Evolutionary conservation across 805 yeast species (phyloP).

Genomic region (Metschnikowia matae): DNA sequence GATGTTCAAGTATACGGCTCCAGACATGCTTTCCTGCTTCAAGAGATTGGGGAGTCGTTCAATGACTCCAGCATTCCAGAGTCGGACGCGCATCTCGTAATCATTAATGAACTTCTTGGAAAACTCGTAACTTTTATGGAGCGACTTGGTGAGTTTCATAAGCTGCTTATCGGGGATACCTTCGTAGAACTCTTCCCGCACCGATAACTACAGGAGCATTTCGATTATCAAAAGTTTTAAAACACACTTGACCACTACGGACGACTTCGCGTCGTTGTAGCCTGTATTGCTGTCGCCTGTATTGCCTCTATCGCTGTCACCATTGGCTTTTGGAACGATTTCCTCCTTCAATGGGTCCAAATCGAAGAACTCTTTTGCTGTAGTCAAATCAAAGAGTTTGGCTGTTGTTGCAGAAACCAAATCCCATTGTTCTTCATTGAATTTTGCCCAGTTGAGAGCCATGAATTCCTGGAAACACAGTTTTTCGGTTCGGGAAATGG

Average conservation of each 20-base stretch:
- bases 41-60: conserved; percentile 87
- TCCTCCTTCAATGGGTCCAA: conserved; percentile 43
- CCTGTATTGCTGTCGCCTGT: background rate
- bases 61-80: conserved; percentile 90
- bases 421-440: conserved; percentile 69
- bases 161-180: conserved; percentile 65
- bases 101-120: conserved; percentile 86
- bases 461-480: conserved; percentile 80
- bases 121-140: conserved; percentile 72
- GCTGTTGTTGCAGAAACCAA: conserved; percentile 61
- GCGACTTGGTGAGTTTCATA: conserved; percentile 52
- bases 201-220: conserved; percentile 74
- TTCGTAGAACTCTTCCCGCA: conserved; percentile 61
- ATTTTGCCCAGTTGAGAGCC: conserved; percentile 66
- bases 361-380: conserved; percentile 79
- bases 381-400: conserved; percentile 71
- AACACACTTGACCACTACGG: conserved; percentile 89
- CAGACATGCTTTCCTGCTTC: conserved; percentile 86
- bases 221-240: conserved; percentile 87
- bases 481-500: conserved; percentile 91
- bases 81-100: conserved; percentile 77
- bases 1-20: conserved; percentile 80
- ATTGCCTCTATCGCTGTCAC: too few relatives aligned
- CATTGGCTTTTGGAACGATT: background rate
- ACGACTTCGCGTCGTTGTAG: conserved; percentile 40